Conservation (phyloP, 1,139 yeast genomes). For the Nakaseomyces glabratus region DNA sequence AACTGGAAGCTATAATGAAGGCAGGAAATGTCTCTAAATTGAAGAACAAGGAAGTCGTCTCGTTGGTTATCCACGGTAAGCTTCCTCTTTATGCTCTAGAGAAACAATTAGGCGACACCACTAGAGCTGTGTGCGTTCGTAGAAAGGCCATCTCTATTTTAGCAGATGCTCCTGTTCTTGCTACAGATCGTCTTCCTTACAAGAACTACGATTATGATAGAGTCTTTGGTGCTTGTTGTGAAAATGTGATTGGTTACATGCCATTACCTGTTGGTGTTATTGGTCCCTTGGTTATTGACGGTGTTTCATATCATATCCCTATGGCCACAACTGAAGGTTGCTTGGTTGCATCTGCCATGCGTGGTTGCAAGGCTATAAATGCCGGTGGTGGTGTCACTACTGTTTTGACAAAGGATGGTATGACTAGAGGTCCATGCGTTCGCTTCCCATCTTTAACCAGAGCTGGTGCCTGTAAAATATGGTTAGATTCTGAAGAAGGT, state of each 20-base stretch:
- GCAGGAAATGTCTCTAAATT: slow-evolving; percentile 64
- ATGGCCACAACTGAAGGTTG: slow-evolving; percentile 99
- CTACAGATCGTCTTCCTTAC: slow-evolving; percentile 66
- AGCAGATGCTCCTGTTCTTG: slow-evolving; percentile 75
- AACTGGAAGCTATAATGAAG: slow-evolving; percentile 53
- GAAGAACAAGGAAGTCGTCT: slow-evolving; percentile 61
- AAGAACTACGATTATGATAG: slow-evolving; percentile 83
- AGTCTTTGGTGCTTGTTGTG: slow-evolving; percentile 98
- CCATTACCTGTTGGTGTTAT: slow-evolving; percentile 97
- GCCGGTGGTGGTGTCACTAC: slow-evolving; percentile 95
- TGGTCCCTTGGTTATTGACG: slow-evolving; percentile 90
- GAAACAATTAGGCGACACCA: slow-evolving; percentile 75
- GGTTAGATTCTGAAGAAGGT: slow-evolving; percentile 96
- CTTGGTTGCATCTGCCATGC: slow-evolving; percentile 94
- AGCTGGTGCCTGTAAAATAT: slow-evolving; percentile 90
- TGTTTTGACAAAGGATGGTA: slow-evolving; percentile 89
- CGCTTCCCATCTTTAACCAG: slow-evolving; percentile 70
- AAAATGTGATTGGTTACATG: slow-evolving; percentile 91
- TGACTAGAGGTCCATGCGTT: slow-evolving; percentile 99
- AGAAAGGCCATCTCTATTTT: slow-evolving; percentile 80
- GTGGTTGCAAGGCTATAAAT: slow-evolving; percentile 97
- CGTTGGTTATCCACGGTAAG: slow-evolving; percentile 65
- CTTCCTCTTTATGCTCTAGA: slow-evolving; percentile 90
- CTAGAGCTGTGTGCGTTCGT: slow-evolving; percentile 89
- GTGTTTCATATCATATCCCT: slow-evolving; percentile 79